Evolutionary conservation across 306 rosid species (phyloP), one percentile per base, ranked within the genome.

Genomic region (Cajanus cajan): DNA sequence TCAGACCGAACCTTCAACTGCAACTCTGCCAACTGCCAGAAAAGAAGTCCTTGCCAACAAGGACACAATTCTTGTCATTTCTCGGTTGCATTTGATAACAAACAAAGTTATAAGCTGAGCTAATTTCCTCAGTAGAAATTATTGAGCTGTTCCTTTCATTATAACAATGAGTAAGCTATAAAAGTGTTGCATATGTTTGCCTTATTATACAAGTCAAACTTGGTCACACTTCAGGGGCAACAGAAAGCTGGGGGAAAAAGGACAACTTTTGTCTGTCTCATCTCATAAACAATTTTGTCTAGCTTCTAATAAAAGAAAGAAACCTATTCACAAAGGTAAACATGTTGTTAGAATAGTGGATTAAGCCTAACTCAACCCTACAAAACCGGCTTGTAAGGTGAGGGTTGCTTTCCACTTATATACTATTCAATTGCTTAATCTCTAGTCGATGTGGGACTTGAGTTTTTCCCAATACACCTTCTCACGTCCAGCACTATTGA

Each of bases 11-110:
- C 93, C 87, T 88, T 93, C 54, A 70, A 88, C 85, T 91, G 99
- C 87, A 96, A 83, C 75, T 93, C 98, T 80, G 88, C 90, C 37
- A 96, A 84, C 99, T 96, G 98, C 86, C 81, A 80, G 78, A 86
- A 73, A 74, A 81, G 44, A 90, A 81, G 90, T 85, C 88, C 85
- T 90, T 87, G 89, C 83, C 76, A 44, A 84, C 71, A 88, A 92
- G 91, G 94, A 92, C 91, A 73, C 48, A 66, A 59, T 71, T 78
- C 67, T 72, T 92, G 88, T 89, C 85, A 90, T 86, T 86, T 81
- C 86, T 84, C 75, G 41, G 85, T 83, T 79, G 68, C 55, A 82
- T 63, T 78, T 74, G 78, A 40, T 71, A 58, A 51, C 19, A 76
- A 63, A 24, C n/a, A 77, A 51, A 74, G 18, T 51, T 59, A 45